Conservation (phyloP, 371 early-diverging fungal genomes). For the Batrachochytrium dendrobatidis region DNA sequence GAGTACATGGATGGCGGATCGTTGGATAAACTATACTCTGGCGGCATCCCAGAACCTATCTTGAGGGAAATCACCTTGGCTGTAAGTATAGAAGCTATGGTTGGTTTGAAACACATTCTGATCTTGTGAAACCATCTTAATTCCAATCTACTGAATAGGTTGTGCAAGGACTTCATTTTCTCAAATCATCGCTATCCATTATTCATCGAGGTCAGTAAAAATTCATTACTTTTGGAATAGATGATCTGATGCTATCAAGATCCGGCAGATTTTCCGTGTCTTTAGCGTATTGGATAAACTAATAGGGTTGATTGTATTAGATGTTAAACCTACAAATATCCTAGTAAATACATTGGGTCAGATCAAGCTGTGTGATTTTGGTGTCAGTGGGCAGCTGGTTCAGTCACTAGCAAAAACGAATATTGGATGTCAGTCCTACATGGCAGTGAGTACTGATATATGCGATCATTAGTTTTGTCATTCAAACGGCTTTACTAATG, state of each 20-base stretch:
- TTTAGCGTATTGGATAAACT: too few relatives aligned
- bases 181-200: slow-evolving; percentile 81
- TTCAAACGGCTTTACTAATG: too few relatives aligned
- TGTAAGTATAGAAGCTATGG: slow-evolving; percentile 32
- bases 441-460: slow-evolving; percentile 63
- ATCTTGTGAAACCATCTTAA: neutral
- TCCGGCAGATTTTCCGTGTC: neutral
- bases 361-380: slow-evolving; percentile 87
- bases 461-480: too few relatives aligned
- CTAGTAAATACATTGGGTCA: slow-evolving; percentile 77
- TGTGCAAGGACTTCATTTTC: slow-evolving; percentile 77
- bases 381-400: slow-evolving; percentile 69
- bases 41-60: slow-evolving; percentile 76
- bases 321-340: slow-evolving; percentile 94
- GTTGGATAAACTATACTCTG: slow-evolving; percentile 74
- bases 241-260: too few relatives aligned
- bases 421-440: slow-evolving; percentile 90
- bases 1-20: slow-evolving; percentile 93
- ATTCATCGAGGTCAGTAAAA: slow-evolving; percentile 66
- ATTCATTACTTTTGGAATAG: too few relatives aligned
- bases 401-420: slow-evolving; percentile 88
- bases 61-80: slow-evolving; percentile 68
- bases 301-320: too few relatives aligned
- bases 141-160: slow-evolving; percentile 41
- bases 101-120: neutral